phyloP scores from a whole-genome alignment of 2,329 filamentous ascomycete species.

The Periconia sp. region DNA sequence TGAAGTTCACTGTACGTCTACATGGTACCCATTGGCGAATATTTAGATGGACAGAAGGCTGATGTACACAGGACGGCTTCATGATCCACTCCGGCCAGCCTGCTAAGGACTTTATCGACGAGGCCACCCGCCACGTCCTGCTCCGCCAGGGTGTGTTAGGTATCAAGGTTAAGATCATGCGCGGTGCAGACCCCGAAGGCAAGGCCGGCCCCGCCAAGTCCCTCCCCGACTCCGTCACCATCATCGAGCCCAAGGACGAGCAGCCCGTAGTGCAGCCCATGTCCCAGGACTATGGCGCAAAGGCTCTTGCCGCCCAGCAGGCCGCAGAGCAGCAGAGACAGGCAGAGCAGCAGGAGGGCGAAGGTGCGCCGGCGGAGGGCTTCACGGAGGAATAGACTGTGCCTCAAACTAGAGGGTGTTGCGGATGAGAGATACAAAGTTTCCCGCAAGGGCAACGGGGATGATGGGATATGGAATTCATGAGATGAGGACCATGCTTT shows the following conservation, averaged over 20 bases:
- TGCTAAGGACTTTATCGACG: constrained; percentile 99
- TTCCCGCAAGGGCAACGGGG: constrained; percentile 1
- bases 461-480: constrained; percentile 16
- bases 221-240: constrained; percentile 97
- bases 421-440: too few relatives aligned
- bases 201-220: constrained; percentile 98
- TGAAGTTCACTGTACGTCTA: constrained; percentile 95
- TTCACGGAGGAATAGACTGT: constrained; percentile 40
- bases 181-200: constrained; percentile 98
- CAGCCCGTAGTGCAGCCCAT: constrained; percentile 91
- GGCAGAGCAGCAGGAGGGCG: constrained; percentile 64
- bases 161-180: constrained; percentile 99
- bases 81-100: constrained; percentile 99
- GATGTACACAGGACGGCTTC: constrained; percentile 77
- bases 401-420: not conserved
- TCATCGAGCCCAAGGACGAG: constrained; percentile 99
- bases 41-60: constrained; percentile 17
- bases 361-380: constrained; percentile 44
- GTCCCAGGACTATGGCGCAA: constrained; percentile 98
- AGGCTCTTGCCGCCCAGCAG: constrained; percentile 74
- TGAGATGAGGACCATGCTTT: constrained; percentile 16
- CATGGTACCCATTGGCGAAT: not conserved
- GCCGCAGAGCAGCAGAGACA: constrained; percentile 67
- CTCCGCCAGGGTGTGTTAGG: constrained; percentile 99
- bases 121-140: constrained; percentile 97